phyloP scores from a whole-genome alignment of 1,284 basidiomycete genomes.

The Erythrobasidium hasegawianum region DNA sequence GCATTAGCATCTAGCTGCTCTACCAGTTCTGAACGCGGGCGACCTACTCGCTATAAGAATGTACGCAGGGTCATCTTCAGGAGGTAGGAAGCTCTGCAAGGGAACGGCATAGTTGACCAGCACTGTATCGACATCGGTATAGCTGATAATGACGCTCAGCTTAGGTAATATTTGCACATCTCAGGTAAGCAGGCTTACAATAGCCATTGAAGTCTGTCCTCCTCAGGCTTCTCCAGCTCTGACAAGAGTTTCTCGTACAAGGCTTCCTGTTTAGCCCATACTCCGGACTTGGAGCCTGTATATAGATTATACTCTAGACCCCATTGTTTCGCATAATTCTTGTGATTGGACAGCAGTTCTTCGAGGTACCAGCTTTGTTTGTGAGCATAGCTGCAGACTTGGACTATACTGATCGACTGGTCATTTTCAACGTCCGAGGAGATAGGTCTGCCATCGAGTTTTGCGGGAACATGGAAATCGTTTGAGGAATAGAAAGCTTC shows the following conservation, averaged over 20 bases:
- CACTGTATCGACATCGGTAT: not conserved
- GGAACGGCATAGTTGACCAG: not conserved
- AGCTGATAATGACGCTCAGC: not conserved
- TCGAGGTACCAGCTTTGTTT: not conserved
- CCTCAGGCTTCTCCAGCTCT: conserved; percentile 4
- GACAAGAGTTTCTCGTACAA: conserved; percentile 1
- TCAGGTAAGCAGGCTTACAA: not conserved
- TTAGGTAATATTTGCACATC: no score
- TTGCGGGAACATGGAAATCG: not conserved
- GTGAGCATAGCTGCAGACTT: conserved; percentile 6
- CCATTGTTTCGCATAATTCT: not conserved
- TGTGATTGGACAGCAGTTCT: not conserved
- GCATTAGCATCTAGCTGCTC: not conserved
- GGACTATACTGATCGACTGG: not conserved
- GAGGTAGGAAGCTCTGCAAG: not conserved
- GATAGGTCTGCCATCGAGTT: not conserved
- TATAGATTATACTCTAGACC: conserved; percentile 7
- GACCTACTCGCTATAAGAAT: not conserved
- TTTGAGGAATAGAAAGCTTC: not conserved
- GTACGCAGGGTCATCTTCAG: not conserved
- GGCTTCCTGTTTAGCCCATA: not conserved
- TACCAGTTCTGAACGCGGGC: not conserved
- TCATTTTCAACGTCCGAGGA: not conserved
- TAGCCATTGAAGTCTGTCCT: not conserved
- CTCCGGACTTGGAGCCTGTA: not conserved